Conservation (phyloP, 441 rosid genomes). For the Euphorbia corollata region DNA sequence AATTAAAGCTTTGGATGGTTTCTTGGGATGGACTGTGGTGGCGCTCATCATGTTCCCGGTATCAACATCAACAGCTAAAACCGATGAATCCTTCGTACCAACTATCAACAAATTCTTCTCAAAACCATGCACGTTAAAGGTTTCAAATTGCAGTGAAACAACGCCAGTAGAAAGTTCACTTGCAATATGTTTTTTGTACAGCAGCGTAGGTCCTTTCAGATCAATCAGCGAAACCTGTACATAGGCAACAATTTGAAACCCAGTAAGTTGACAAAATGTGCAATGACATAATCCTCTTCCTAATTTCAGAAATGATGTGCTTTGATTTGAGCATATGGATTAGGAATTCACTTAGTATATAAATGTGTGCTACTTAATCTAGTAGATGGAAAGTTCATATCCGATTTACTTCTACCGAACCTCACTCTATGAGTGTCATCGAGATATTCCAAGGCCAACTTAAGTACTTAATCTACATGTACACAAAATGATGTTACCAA, state of each 20-base stretch:
- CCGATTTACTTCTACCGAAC: not conserved
- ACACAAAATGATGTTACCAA: not conserved
- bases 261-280: slow-evolving; percentile 1
- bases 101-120: slow-evolving; percentile 69
- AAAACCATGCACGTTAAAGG: slow-evolving; percentile 64
- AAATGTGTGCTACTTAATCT: not conserved
- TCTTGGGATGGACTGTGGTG: slow-evolving; percentile 63
- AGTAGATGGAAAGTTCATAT: not conserved
- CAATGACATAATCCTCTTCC: not conserved
- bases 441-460: not conserved
- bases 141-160: slow-evolving; percentile 57
- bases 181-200: slow-evolving; percentile 55
- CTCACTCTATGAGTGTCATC: not conserved
- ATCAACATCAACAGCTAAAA: slow-evolving; percentile 63
- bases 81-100: slow-evolving; percentile 77
- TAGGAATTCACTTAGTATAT: not conserved
- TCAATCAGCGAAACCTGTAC: slow-evolving; percentile 67
- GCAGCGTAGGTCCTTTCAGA: slow-evolving; percentile 43
- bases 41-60: slow-evolving; percentile 59
- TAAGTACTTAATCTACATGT: not conserved
- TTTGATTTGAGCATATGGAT: not conserved
- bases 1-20: slow-evolving; percentile 67
- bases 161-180: slow-evolving; percentile 65
- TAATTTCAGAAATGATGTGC: not conserved
- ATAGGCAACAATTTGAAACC: not conserved